These are phyloP conservation scores for Blumeria hordei DNA, from an alignment of 2,329 filamentous ascomycete genomes.

Conservation along the genomic window DNA sequence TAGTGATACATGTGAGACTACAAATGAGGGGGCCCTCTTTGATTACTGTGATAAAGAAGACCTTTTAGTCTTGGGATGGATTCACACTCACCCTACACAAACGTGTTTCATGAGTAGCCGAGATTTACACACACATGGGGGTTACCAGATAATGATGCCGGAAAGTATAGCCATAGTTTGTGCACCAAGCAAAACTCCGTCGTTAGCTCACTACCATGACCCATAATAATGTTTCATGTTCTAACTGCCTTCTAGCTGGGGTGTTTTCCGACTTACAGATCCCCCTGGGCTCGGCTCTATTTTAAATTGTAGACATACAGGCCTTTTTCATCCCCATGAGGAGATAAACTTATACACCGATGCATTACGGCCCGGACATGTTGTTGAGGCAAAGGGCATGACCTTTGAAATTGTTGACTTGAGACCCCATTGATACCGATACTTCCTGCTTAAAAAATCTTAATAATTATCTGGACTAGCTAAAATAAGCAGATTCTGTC, in stretches of 20 bases:
- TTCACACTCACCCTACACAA: constrained; percentile 90
- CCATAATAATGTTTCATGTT: neutral
- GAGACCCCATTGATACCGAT: constrained; percentile 12
- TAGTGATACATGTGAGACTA: constrained; percentile 81
- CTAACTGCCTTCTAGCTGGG: constrained; percentile 34
- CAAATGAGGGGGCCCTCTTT: constrained; percentile 64
- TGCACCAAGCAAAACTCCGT: constrained; percentile 55
- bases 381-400: constrained; percentile 29
- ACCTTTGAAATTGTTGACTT: constrained; percentile 44
- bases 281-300: constrained; percentile 78
- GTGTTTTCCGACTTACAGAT: constrained; percentile 80
- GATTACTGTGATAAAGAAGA: constrained; percentile 41
- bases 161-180: constrained; percentile 96
- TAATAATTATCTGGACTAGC: too few relatives aligned
- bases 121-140: constrained; percentile 79
- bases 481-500: too few relatives aligned
- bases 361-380: constrained; percentile 27
- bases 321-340: constrained; percentile 59
- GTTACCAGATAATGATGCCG: constrained; percentile 88
- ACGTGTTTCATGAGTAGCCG: constrained; percentile 94
- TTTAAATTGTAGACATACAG: constrained; percentile 49
- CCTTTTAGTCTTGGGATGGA: constrained; percentile 34
- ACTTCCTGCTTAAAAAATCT: too few relatives aligned
- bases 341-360: constrained; percentile 18
- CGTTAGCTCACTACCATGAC: constrained; percentile 25